Conservation (phyloP, 1,139 yeast genomes). For the Taiozyma onychis region DNA sequence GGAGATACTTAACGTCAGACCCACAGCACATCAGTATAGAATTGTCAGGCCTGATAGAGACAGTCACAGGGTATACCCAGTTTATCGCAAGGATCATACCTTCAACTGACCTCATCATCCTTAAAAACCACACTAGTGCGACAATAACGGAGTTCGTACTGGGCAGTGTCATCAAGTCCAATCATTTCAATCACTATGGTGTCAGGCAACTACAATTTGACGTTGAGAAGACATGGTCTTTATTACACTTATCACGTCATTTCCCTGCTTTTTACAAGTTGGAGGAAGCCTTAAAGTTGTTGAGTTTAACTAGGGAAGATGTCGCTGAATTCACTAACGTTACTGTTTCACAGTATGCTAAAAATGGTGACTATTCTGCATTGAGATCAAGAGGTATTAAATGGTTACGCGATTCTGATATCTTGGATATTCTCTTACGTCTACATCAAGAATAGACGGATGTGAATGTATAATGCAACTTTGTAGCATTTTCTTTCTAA, state of each 20-base stretch:
- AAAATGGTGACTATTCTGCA: constrained; percentile 24
- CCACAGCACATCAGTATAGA: constrained; percentile 22
- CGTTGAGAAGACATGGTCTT: constrained; percentile 38
- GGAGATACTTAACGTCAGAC: constrained; percentile 19
- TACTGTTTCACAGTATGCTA: constrained; percentile 24
- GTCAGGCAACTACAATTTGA: constrained; percentile 52
- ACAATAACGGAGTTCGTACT: constrained; percentile 44
- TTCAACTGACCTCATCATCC: constrained; percentile 32
- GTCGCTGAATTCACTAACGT: constrained; percentile 26
- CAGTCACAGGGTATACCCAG: constrained; percentile 7
- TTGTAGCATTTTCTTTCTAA: background rate
- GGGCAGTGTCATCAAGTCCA: constrained; percentile 58
- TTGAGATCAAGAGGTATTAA: constrained; percentile 22
- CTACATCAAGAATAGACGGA: constrained; percentile 7
- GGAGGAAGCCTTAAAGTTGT: constrained; percentile 35
- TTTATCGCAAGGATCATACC: constrained; percentile 33
- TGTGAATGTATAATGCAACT: background rate
- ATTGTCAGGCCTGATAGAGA: constrained; percentile 11
- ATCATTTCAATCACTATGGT: constrained; percentile 54
- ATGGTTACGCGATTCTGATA: constrained; percentile 27
- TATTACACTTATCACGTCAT: constrained; percentile 31
- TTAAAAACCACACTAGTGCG: constrained; percentile 37
- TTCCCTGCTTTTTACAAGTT: constrained; percentile 32
- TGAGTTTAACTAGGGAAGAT: constrained; percentile 35
- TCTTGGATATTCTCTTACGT: constrained; percentile 32